Conservation (phyloP, 495 filamentous ascomycete species). For the Elasticomyces elasticus region DNA sequence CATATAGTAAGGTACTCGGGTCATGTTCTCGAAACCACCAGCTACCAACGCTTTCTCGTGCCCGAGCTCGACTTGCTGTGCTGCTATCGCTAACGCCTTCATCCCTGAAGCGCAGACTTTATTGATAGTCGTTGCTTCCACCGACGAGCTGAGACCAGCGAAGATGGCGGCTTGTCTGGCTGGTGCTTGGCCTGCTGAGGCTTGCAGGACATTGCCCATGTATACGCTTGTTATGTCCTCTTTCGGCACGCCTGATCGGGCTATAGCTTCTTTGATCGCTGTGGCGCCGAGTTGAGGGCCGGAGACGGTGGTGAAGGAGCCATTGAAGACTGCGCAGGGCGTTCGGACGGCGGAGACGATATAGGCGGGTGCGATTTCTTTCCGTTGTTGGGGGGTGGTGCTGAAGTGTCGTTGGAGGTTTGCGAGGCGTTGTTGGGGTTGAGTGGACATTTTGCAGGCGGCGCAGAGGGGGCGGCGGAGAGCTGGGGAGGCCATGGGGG, state of each 20-base stretch:
- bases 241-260: constrained; percentile 68
- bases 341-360: constrained; percentile 82
- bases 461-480: constrained; percentile 10
- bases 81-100: constrained; percentile 82
- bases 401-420: constrained; percentile 56
- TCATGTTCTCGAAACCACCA: constrained; percentile 98
- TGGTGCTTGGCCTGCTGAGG: constrained; percentile 73
- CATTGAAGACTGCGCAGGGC: constrained; percentile 88
- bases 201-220: constrained; percentile 95
- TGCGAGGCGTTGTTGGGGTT: constrained; percentile 38
- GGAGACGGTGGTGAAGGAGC: constrained; percentile 68
- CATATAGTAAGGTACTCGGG: constrained; percentile 82
- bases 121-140: constrained; percentile 87
- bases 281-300: constrained; percentile 76
- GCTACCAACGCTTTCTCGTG: constrained; percentile 77
- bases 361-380: constrained; percentile 79
- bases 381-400: constrained; percentile 44
- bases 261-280: constrained; percentile 80
- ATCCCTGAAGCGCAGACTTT: constrained; percentile 94
- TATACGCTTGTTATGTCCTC: constrained; percentile 80
- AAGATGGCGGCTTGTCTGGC: constrained; percentile 84
- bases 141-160: constrained; percentile 64
- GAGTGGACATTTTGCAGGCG: constrained; percentile 16
- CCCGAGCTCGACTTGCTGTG: constrained; percentile 88
- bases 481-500: constrained; percentile 6